Base-by-base conservation (phyloP, 495 filamentous ascomycete species). In the Penicillium ucsense region DNA sequence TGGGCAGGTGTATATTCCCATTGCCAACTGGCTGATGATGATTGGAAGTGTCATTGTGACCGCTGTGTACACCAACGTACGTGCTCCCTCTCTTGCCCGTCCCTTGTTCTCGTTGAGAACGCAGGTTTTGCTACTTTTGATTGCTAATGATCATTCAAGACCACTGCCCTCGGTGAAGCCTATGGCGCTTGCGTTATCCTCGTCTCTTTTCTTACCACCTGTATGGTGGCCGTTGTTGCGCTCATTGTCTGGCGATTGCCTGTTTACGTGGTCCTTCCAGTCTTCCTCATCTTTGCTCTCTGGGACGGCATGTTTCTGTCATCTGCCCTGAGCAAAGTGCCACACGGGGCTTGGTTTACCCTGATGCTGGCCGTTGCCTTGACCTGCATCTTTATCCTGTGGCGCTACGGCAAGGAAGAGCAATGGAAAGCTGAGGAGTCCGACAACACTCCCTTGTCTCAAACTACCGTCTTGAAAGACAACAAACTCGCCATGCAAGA, bases 271-370 rank as follows among this genome's bases (percentile, higher is more conserved):
- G 79, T 87, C 12, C 42, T 83, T 11, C 42, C 75, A 5, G 70
- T 73, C n/a, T 87, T 80, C 69, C 58, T 84, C 3, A 56, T 78
- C 29, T 82, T 87, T 41, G 81, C 66, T 8, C 66, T 66, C 4
- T 63, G 84, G 27, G 83, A 87, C 54, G 77, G 79, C 10, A 63
- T 81, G 6, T 88, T 81, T 56, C 70, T 87, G 4, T 82, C 81
- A 0, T 76, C 81, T 2, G 79, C 81, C 0, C 58, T 87, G 3
- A 81, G 68, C 36, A 88, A 88, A 50, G 76, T 87, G 5, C 84
- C 84, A 1, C 63, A 81, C 4, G 83, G 83, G 3, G 83, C 83
- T 8, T 87, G 83, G 83, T 85, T 87, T 45, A 87, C 84, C 0
- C 61, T 87, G 7, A 62, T 77, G 3, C 67, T 87, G 10, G 72